Evolutionary conservation across 306 rosid genomes (phyloP).

Genomic region (Hippophae rhamnoides): DNA sequence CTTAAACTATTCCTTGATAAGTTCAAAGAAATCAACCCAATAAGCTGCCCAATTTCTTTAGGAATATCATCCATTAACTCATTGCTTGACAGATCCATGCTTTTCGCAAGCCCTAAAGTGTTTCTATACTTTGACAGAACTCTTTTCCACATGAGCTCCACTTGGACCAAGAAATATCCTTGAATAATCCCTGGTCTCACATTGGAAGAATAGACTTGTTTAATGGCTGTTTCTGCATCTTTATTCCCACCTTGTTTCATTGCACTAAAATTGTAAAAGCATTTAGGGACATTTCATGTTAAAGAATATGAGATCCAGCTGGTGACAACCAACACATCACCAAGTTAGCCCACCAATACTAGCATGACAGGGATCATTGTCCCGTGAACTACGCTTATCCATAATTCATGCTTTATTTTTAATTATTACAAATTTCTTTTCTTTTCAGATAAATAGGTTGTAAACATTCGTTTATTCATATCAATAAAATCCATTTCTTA

Average conservation of each 20-base stretch:
- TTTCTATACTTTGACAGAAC: neutral
- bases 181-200: neutral
- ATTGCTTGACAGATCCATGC: slow-evolving; percentile 25
- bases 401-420: too few relatives aligned
- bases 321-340: too few relatives aligned
- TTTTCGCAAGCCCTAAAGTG: neutral
- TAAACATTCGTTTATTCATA: too few relatives aligned
- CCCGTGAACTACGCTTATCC: too few relatives aligned
- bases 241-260: slow-evolving; percentile 1
- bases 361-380: too few relatives aligned
- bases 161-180: neutral
- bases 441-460: too few relatives aligned
- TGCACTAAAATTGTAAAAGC: slow-evolving; percentile 4
- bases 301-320: too few relatives aligned
- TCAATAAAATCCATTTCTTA: too few relatives aligned
- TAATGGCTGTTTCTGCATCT: neutral
- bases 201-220: too few relatives aligned
- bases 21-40: slow-evolving; percentile 1
- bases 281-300: slow-evolving; percentile 18
- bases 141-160: neutral
- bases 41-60: slow-evolving; percentile 2
- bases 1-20: slow-evolving; percentile 16
- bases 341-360: too few relatives aligned
- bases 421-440: too few relatives aligned
- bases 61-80: slow-evolving; percentile 21